Conservation (phyloP, 768 basidiomycete species). For the Serendipita indica region DNA sequence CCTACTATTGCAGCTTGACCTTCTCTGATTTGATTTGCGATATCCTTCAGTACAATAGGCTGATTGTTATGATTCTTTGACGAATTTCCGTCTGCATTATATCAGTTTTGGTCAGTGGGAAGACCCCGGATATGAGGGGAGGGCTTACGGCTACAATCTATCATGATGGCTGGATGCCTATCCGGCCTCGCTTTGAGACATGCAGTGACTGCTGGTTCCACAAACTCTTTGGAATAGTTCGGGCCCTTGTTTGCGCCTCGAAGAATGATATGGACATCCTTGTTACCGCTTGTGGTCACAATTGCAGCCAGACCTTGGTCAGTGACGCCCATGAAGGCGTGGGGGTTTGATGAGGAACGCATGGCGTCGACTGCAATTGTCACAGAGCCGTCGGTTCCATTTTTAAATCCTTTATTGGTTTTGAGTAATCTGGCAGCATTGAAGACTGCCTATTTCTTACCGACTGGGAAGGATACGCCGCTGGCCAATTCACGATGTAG, state of each 20-base stretch:
- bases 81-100: slow-evolving; percentile 72
- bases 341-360: slow-evolving; percentile 79
- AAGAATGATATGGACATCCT: slow-evolving; percentile 85
- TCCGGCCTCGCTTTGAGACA: slow-evolving; percentile 50
- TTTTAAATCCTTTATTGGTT: slow-evolving; percentile 68
- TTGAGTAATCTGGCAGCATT: not conserved
- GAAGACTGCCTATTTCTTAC: slow-evolving; percentile 12
- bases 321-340: slow-evolving; percentile 78
- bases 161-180: slow-evolving; percentile 58
- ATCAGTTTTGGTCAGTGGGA: not conserved
- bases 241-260: slow-evolving; percentile 83
- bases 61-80: slow-evolving; percentile 91
- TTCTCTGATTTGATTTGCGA: slow-evolving; percentile 57
- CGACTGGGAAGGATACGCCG: slow-evolving; percentile 91
- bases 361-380: slow-evolving; percentile 93
- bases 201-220: slow-evolving; percentile 85
- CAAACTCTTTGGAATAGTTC: slow-evolving; percentile 70
- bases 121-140: too few species aligned
- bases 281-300: slow-evolving; percentile 65
- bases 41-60: slow-evolving; percentile 56
- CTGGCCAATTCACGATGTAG: slow-evolving; percentile 93
- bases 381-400: slow-evolving; percentile 87
- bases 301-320: slow-evolving; percentile 62
- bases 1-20: slow-evolving; percentile 61
- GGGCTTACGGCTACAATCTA: slow-evolving; percentile 66